These are phyloP conservation scores for Anastatica hierochuntica DNA, from an alignment of 345 rosid species.

Conservation along the genomic window DNA sequence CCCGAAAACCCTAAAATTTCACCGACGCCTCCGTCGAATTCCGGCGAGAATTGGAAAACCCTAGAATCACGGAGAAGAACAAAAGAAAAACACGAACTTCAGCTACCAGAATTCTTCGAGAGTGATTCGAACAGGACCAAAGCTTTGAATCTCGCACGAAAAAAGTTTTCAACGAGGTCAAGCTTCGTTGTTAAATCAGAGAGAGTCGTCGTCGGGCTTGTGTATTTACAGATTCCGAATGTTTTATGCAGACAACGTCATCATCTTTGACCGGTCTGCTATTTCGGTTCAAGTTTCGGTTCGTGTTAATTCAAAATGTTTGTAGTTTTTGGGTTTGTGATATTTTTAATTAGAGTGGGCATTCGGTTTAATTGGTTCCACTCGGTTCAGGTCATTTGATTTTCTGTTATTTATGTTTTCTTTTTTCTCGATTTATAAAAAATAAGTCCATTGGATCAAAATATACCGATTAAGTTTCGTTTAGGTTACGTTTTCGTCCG, in stretches of 20 bases:
- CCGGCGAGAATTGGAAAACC: conserved; percentile 14
- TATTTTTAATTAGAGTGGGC: too few relatives aligned
- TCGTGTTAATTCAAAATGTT: too few relatives aligned
- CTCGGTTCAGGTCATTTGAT: too few relatives aligned
- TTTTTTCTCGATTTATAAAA: too few relatives aligned
- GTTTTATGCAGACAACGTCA: conserved; percentile 10
- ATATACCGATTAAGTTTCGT: too few relatives aligned
- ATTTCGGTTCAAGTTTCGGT: conserved; percentile 31
- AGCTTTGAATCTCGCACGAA: background rate
- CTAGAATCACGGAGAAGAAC: conserved; percentile 18
- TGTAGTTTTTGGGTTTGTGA: too few relatives aligned
- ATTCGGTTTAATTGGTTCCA: too few relatives aligned
- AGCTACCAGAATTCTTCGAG: conserved; percentile 7
- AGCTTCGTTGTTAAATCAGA: conserved; percentile 18
- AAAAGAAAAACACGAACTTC: background rate
- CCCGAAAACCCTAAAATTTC: conserved; percentile 12
- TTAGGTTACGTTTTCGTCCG: too few relatives aligned
- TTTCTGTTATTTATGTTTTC: too few relatives aligned
- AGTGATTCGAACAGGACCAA: conserved; percentile 4
- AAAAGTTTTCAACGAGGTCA: conserved; percentile 8
- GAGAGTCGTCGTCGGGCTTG: background rate
- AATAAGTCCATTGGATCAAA: too few relatives aligned
- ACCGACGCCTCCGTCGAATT: conserved; percentile 4
- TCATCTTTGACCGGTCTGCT: conserved; percentile 2
- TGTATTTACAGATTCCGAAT: background rate